Evolutionary conservation across 2,329 filamentous ascomycete genomes (phyloP), one percentile per base, ranked within the genome.

Genomic region (Alternaria atra): DNA sequence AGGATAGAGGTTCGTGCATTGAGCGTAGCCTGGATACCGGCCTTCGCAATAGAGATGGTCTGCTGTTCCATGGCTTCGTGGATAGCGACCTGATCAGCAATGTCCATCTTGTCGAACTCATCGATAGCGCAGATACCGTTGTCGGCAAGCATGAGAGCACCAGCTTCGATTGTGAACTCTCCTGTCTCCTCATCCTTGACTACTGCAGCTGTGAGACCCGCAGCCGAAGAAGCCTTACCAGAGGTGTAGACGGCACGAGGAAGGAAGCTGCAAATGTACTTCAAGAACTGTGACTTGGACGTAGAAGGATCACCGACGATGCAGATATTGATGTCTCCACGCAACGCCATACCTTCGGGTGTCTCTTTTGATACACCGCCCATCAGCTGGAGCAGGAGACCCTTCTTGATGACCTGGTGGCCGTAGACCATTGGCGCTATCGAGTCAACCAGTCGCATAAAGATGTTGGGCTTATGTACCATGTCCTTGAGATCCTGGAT

Each of bases 51-150:
- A 8, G 93, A 97, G 68, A 99, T 99, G 5, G 95, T 99, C 81
- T 99, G 95, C 83, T 99, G 95, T 87, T 99, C 95, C 95, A 99
- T 99, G 61, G 95, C 95, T 88, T 99, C 95, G 86, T 99, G 95
- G 74, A 99, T 99, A 67, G 95, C 95, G 56, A 99, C 95, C 82
- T 99, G 95, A 78, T 99, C 95, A 53, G 84, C 89, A 64, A 99
- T 91, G 73, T 99, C 95, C 95, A 99, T 99, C 84, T 99, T 99
- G 87, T 99, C 95, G 72, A 99, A 99, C 78, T 99, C 95, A 76
- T 99, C 95, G 77, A 99, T 99, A 61, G 93, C 94, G 80, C 95
- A 99, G 72, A 98, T 96, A 55, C 95, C 95, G 69, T 97, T 97
- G 74, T 98, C 88, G 23, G 95, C 95, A 63, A 99, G 84, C 95